phyloP scores from a whole-genome alignment of 495 filamentous ascomycete genomes.

The Aspergillus asperescens region DNA sequence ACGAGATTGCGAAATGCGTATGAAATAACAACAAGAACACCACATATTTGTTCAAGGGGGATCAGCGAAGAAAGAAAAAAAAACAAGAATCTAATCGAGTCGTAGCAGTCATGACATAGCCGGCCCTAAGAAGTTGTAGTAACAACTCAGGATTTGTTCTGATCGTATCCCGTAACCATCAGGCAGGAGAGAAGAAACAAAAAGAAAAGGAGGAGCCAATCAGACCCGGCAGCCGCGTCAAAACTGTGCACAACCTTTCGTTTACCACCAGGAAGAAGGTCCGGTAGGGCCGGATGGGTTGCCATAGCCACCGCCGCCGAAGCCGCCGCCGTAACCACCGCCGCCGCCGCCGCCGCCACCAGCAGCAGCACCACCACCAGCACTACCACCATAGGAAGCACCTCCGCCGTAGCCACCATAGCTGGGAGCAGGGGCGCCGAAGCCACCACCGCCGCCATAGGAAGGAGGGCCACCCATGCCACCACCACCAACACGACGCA shows the following conservation, averaged over 20 bases:
- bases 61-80: constrained; percentile 20
- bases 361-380: constrained; percentile 47
- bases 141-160: constrained; percentile 45
- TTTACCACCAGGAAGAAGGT: constrained; percentile 95
- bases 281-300: constrained; percentile 79
- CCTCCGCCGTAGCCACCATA: constrained; percentile 45
- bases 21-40: constrained; percentile 20
- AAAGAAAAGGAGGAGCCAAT: constrained; percentile 37
- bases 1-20: constrained; percentile 28
- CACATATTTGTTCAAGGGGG: constrained; percentile 27
- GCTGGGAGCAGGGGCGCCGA: constrained; percentile 24
- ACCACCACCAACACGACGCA: constrained; percentile 59
- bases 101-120: constrained; percentile 50
- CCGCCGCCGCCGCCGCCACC: constrained; percentile 19
- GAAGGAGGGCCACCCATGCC: constrained; percentile 39
- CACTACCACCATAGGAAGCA: constrained; percentile 46
- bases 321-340: constrained; percentile 29
- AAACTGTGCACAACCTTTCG: constrained; percentile 40
- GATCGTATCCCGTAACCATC: constrained; percentile 40
- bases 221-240: constrained; percentile 45
- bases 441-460: constrained; percentile 28
- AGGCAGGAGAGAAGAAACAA: constrained; percentile 29
- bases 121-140: constrained; percentile 42
- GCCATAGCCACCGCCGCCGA: constrained; percentile 59
- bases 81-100: constrained; percentile 29